Evolutionary conservation across 2,329 filamentous ascomycete species (phyloP), one percentile per base, ranked within the genome.

Genomic region (Calonectria fujianensis): DNA sequence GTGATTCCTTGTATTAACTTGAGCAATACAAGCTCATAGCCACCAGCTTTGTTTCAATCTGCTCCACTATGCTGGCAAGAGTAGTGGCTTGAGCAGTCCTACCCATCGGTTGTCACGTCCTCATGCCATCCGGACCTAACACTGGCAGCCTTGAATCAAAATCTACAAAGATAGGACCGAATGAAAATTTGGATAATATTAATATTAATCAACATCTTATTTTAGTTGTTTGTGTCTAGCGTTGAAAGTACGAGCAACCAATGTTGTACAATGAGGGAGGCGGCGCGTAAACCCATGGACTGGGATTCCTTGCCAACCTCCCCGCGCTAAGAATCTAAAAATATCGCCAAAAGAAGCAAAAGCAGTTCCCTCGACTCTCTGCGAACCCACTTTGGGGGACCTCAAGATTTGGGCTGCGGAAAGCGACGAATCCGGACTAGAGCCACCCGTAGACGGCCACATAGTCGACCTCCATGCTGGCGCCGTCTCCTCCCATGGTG

Each of bases 381-480:
- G 39, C 41, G 7, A 16, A 45, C 8, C 41, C 41, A 18, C 18
- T 18, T 10, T 20, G 2, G 14, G 14, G 37, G 11, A 39, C 37
- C 37, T 16, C 13, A 16, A 4, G 39, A 2, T 29, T 27, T 14
- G 50, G 24, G 24, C 50, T 52, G 27, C 48, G 16, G 51, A 6
- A 32, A 32, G 16, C 51, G 18, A 20, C 29, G 9, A 54, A 54
- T 54, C 51, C 29, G 9, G 32, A 54, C n/a, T 29, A 54, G 2
- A 54, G 51, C 51, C 51, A 54, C 14, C 29, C 29, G 29, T 54
- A 54, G 7, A 54, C 51, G 16, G 51, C 51, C 51, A 54, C 51
- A 54, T 54, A 54, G 4, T 54, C 51, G 14, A 54, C 51, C 29
- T 54, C 51, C 51, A 54, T 54, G 51, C 51, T 54, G 7, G 51